Conservation (phyloP, 2,329 filamentous ascomycete genomes). For the Trichoderma guizhouense region DNA sequence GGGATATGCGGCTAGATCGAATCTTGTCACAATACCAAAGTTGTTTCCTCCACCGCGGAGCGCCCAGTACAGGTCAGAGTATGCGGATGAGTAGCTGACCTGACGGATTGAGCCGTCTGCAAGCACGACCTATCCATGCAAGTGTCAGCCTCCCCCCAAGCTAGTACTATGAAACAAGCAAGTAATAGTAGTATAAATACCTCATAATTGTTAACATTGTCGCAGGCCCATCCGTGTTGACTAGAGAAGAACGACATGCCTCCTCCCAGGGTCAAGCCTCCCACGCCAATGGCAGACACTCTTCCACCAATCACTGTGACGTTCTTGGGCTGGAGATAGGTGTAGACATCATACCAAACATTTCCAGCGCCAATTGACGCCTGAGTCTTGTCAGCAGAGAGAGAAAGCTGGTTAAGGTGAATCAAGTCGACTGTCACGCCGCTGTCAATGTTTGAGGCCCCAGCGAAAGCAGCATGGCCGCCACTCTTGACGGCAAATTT, state of each 20-base stretch:
- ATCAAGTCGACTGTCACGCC: slow-evolving; percentile 38
- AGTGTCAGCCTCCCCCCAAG: neutral
- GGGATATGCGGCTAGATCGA: slow-evolving; percentile 37
- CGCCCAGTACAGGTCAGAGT: slow-evolving; percentile 6
- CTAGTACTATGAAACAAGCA: too few species aligned
- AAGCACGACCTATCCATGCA: neutral
- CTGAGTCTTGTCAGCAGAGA: slow-evolving; percentile 30
- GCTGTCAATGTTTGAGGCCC: slow-evolving; percentile 35
- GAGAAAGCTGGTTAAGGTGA: slow-evolving; percentile 32
- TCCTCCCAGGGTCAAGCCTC: slow-evolving; percentile 20
- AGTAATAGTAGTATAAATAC: neutral
- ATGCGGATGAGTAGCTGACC: neutral
- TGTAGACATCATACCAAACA: slow-evolving; percentile 40
- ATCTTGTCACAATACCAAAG: slow-evolving; percentile 28
- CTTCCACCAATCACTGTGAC: slow-evolving; percentile 40
- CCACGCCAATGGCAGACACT: slow-evolving; percentile 38
- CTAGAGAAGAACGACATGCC: slow-evolving; percentile 22
- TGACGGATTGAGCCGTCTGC: slow-evolving; percentile 11
- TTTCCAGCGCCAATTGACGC: slow-evolving; percentile 38
- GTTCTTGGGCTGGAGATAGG: slow-evolving; percentile 28
- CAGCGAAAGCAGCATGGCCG: slow-evolving; percentile 43
- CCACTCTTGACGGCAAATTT: slow-evolving; percentile 40
- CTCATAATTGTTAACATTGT: slow-evolving; percentile 13
- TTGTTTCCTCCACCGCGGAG: slow-evolving; percentile 15
- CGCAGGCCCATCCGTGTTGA: slow-evolving; percentile 19